Evolutionary conservation across 345 rosid species (phyloP).

Genomic region (Corchorus capsularis): DNA sequence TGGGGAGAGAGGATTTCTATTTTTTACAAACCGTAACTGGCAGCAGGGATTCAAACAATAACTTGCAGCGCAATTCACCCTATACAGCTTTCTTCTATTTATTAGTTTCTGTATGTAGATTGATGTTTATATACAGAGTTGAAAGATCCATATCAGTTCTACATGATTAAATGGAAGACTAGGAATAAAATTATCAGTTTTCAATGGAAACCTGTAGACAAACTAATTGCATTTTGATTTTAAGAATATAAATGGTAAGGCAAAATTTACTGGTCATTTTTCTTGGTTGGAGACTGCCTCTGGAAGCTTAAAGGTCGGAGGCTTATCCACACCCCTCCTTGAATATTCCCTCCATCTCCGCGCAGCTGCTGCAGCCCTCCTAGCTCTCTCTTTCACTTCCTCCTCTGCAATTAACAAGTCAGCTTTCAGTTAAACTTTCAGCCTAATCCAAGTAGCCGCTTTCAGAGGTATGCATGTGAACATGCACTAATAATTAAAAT

Average conservation of each 20-base stretch:
- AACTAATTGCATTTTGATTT: conserved; percentile 5
- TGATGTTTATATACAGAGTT: not conserved
- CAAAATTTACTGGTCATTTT: conserved; percentile 30
- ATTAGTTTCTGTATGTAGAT: too few species aligned
- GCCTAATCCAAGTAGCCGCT: not conserved
- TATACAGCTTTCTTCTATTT: too few species aligned
- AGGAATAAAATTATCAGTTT: not conserved
- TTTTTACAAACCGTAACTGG: too few species aligned
- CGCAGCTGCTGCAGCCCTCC: conserved; percentile 81
- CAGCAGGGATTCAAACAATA: too few species aligned
- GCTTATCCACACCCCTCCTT: conserved; percentile 78
- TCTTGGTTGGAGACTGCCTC: conserved; percentile 52
- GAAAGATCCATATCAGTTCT: not conserved
- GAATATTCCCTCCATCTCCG: conserved; percentile 96
- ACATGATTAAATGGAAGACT: not conserved
- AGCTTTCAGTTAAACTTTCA: not conserved
- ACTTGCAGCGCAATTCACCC: too few species aligned
- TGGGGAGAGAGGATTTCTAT: too few species aligned
- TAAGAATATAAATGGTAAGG: conserved; percentile 1
- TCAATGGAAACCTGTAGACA: not conserved
- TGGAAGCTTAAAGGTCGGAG: conserved; percentile 78
- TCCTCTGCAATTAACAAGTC: conserved; percentile 57
- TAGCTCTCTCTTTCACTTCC: conserved; percentile 75
- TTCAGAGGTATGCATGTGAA: not conserved
- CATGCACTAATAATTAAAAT: too few species aligned